A percentile compares a stretch with the other conserved stretches of the same genome.
Evolutionary conservation across 805 yeast species (phyloP).

Genomic region (Myxozyma neglecta): DNA sequence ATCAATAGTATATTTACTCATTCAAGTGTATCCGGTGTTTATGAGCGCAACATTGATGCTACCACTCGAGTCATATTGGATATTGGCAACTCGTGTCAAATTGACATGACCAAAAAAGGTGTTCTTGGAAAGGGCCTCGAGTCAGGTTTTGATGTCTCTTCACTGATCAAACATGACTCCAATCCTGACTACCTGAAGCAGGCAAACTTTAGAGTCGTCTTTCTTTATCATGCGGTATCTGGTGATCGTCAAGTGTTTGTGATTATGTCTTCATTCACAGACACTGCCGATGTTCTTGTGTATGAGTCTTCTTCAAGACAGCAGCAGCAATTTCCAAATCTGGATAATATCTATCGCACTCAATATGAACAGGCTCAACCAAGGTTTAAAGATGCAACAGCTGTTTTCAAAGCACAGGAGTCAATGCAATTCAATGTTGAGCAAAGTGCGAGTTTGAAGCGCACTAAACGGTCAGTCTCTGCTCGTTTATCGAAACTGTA

Average conservation of each 20-base stretch:
- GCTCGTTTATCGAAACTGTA: conserved; percentile 5
- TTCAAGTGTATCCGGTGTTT: conserved; percentile 63
- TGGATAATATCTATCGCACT: conserved; percentile 59
- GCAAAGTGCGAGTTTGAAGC: conserved; percentile 55
- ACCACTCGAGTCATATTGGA: conserved; percentile 75
- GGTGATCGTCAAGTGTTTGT: conserved; percentile 75
- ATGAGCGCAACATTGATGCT: conserved; percentile 69
- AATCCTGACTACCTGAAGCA: conserved; percentile 55
- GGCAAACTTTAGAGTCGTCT: conserved; percentile 44
- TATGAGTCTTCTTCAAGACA: conserved; percentile 70
- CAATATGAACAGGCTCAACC: conserved; percentile 39
- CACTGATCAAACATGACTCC: conserved; percentile 37
- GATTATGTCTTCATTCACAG: conserved; percentile 62
- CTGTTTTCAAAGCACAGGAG: conserved; percentile 53
- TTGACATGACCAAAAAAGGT: conserved; percentile 73
- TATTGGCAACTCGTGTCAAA: conserved; percentile 69
- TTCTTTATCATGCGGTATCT: conserved; percentile 65
- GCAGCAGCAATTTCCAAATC: conserved; percentile 55
- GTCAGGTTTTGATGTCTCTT: conserved; percentile 66
- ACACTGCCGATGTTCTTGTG: conserved; percentile 51
- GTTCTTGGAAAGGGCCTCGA: conserved; percentile 82
- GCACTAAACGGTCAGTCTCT: conserved; percentile 56
- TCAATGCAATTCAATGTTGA: conserved; percentile 55
- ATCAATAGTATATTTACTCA: conserved; percentile 65
- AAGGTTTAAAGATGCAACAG: conserved; percentile 34